Evolutionary conservation across 2,329 filamentous ascomycete genomes (phyloP).

Genomic region (Apiospora phragmitis): DNA sequence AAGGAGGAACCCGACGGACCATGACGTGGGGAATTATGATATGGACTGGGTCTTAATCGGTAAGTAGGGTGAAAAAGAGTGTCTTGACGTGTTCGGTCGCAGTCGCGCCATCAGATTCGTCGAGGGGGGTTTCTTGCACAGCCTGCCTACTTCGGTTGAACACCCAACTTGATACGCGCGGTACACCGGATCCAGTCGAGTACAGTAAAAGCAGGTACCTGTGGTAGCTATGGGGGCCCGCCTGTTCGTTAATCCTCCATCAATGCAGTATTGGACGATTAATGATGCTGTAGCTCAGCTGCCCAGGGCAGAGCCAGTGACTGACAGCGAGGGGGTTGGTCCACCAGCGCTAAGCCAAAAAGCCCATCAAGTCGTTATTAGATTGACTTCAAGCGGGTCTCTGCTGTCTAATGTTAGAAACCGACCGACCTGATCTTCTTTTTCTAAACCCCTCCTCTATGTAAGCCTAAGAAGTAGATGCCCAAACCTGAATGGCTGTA

Average conservation of each 20-base stretch:
- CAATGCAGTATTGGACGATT: background rate
- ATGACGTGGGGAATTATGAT: background rate
- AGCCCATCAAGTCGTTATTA: background rate
- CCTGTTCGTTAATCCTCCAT: background rate
- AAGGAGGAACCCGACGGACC: background rate
- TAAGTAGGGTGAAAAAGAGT: background rate
- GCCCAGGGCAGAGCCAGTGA: background rate
- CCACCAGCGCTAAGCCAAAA: background rate
- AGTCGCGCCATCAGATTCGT: slow-evolving; percentile 4
- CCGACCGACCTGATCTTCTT: background rate
- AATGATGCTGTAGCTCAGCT: background rate
- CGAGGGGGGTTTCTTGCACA: background rate
- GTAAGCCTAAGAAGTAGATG: background rate
- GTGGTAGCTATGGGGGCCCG: background rate
- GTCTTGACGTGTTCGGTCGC: background rate
- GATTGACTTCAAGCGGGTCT: background rate
- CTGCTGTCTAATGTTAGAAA: slow-evolving; percentile 7
- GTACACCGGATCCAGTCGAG: background rate
- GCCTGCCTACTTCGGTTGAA: slow-evolving; percentile 3
- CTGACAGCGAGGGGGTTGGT: background rate
- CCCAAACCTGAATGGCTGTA: background rate
- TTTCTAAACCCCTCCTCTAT: background rate
- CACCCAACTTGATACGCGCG: background rate
- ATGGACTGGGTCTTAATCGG: background rate
- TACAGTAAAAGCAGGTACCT: background rate